Percentiles rank a stretch among this genome's conserved stretches.
Evolutionary conservation across 108 stramenopile species (phyloP).

Genomic region (Conticribra weissflogii): DNA sequence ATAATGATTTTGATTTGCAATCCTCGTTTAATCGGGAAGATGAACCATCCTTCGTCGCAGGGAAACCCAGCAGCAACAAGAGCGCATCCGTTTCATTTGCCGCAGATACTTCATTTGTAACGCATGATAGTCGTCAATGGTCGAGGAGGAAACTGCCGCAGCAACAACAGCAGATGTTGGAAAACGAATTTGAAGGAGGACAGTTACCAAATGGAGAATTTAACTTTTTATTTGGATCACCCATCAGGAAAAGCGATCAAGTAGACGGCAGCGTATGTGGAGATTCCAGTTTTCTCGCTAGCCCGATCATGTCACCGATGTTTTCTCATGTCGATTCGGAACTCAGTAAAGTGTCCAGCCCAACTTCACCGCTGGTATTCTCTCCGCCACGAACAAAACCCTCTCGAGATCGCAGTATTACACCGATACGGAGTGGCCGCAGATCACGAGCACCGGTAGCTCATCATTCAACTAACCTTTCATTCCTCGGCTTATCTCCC

Average conservation of each 20-base stretch:
- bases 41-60: constrained; percentile 14
- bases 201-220: background rate
- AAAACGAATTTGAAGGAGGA: background rate
- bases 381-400: background rate
- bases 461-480: background rate
- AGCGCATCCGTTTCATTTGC: constrained; percentile 40
- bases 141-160: constrained; percentile 6
- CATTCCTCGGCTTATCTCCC: constrained; percentile 16
- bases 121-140: background rate
- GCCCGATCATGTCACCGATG: constrained; percentile 7
- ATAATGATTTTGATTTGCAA: constrained; percentile 28
- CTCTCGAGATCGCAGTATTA: background rate
- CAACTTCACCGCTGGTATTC: background rate
- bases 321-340: background rate
- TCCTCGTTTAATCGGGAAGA: constrained; percentile 10
- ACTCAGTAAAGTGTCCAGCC: background rate
- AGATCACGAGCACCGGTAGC: background rate
- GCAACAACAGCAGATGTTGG: background rate
- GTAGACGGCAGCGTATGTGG: constrained; percentile 14
- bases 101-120: constrained; percentile 34
- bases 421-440: constrained; percentile 7
- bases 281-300: constrained; percentile 3
- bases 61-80: constrained; percentile 6
- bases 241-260: constrained; percentile 11
- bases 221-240: constrained; percentile 15